Conservation (phyloP, 345 rosid genomes). For the Bruguiera sexangula region DNA sequence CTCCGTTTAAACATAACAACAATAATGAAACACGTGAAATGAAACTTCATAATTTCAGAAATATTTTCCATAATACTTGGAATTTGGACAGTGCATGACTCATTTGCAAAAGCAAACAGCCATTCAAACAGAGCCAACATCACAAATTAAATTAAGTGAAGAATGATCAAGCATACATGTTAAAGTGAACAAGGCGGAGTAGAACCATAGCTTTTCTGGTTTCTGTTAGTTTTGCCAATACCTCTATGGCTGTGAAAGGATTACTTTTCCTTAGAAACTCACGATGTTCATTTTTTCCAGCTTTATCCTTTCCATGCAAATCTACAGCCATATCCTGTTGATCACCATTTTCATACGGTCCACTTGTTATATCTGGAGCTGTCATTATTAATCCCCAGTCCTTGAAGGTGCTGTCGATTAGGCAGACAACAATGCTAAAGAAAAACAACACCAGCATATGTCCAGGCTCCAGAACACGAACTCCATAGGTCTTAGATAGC, state of each 20-base stretch:
- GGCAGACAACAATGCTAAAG: slow-evolving; percentile 30
- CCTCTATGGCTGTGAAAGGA: slow-evolving; percentile 42
- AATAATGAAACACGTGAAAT: not conserved
- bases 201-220: slow-evolving; percentile 43
- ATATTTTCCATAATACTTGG: not conserved
- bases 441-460: slow-evolving; percentile 48
- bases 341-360: slow-evolving; percentile 24
- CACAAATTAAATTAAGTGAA: not conserved
- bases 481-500: slow-evolving; percentile 41
- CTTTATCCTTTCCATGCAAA: slow-evolving; percentile 13
- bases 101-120: not conserved
- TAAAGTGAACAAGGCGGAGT: slow-evolving; percentile 49
- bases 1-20: not conserved
- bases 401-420: slow-evolving; percentile 40
- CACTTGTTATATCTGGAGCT: slow-evolving; percentile 17
- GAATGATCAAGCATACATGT: slow-evolving; percentile 38
- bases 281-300: slow-evolving; percentile 28
- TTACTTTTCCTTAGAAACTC: slow-evolving; percentile 36
- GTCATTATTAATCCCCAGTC: slow-evolving; percentile 44
- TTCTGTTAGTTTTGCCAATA: slow-evolving; percentile 41
- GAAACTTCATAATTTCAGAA: not conserved
- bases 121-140: not conserved
- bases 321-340: slow-evolving; percentile 38
- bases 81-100: not conserved
- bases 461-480: slow-evolving; percentile 38